Conservation (phyloP, 129 eudicot genomes). For the Saposhnikovia divaricata region DNA sequence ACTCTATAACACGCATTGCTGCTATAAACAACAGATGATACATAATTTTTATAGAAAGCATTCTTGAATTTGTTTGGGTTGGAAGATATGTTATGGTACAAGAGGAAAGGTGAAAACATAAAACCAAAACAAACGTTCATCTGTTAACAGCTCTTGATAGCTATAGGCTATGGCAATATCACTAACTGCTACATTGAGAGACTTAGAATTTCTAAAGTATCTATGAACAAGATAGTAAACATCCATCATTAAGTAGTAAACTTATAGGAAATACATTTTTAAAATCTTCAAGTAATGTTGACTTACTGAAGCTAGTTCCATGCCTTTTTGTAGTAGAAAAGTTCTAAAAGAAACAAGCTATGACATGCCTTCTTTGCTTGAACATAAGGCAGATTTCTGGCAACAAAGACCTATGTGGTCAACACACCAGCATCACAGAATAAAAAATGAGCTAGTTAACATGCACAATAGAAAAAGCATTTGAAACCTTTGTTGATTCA, state of each 20-base stretch:
- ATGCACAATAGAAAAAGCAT: too few species aligned
- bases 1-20: slow-evolving; percentile 3
- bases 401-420: neutral
- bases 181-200: neutral
- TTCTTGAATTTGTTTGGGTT: neutral
- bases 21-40: slow-evolving; percentile 8
- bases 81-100: neutral
- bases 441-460: neutral
- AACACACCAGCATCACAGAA: neutral
- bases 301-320: neutral
- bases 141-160: neutral
- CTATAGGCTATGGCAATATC: neutral
- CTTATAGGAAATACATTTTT: neutral
- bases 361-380: neutral
- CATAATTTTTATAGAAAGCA: neutral
- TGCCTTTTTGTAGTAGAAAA: neutral
- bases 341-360: neutral
- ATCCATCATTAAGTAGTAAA: neutral
- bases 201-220: too few species aligned
- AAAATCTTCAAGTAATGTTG: neutral
- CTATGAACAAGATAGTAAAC: neutral
- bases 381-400: neutral
- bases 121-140: neutral
- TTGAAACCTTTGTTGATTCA: too few species aligned
- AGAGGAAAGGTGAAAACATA: neutral